phyloP scores from a whole-genome alignment of 2,329 filamentous ascomycete species.

The Thielaviopsis punctulata region DNA sequence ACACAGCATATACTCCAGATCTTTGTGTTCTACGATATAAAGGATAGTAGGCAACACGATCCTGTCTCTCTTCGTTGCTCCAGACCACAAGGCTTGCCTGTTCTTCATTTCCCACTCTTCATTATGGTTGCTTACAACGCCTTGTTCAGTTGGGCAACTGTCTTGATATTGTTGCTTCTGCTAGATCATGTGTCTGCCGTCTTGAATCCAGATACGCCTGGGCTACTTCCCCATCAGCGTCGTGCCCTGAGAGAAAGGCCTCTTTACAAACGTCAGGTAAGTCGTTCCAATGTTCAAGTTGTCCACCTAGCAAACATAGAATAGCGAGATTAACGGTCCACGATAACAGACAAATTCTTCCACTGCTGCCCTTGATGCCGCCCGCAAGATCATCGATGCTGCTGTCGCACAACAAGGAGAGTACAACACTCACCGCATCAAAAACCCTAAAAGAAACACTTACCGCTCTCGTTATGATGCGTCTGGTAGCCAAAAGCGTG shows the following conservation, averaged over 20 bases:
- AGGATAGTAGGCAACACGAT: too few species aligned
- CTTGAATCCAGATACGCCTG: not conserved
- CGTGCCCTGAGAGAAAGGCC: not conserved
- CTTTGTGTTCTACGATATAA: too few species aligned
- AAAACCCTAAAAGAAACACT: not conserved
- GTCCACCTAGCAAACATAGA: not conserved
- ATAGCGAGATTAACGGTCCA: not conserved
- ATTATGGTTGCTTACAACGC: not conserved
- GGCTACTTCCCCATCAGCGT: not conserved
- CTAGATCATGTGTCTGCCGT: not conserved
- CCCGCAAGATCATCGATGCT: not conserved
- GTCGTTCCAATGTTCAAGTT: not conserved
- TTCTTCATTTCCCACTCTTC: too few species aligned
- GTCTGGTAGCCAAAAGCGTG: not conserved
- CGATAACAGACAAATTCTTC: not conserved
- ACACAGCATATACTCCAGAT: too few species aligned
- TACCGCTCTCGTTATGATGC: not conserved
- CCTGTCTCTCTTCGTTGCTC: too few species aligned
- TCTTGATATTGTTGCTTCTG: not conserved
- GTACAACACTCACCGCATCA: slow-evolving; percentile 6
- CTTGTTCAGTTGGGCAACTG: not conserved
- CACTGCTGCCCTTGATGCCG: not conserved
- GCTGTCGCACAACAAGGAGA: slow-evolving; percentile 4
- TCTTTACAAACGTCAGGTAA: not conserved
- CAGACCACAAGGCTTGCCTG: too few species aligned